Evolutionary conservation across 495 filamentous ascomycete genomes (phyloP).

Genomic region (Lichenothelia convexa): DNA sequence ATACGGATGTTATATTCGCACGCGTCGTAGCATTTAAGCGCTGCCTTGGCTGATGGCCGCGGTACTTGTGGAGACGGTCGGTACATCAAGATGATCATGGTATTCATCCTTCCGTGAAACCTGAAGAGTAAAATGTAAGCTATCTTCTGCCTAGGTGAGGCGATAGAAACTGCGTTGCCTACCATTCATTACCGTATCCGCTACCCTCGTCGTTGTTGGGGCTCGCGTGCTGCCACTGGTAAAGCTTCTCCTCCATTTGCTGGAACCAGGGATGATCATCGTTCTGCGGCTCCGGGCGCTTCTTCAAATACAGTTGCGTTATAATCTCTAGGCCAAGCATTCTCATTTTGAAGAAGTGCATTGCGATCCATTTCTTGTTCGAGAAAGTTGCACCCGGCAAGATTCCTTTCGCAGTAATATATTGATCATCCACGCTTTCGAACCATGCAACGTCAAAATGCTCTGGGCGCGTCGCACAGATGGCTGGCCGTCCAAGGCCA

Average conservation of each 20-base stretch:
- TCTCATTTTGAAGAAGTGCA: constrained; percentile 88
- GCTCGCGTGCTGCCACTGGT: constrained; percentile 47
- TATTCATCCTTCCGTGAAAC: constrained; percentile 62
- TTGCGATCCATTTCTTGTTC: constrained; percentile 64
- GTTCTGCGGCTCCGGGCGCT: constrained; percentile 47
- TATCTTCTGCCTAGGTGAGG: no score
- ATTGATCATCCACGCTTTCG: constrained; percentile 54
- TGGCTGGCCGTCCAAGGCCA: constrained; percentile 65
- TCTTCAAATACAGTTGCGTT: constrained; percentile 64
- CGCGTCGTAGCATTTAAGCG: constrained; percentile 63
- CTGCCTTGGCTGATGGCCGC: constrained; percentile 55
- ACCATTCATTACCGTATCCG: no score
- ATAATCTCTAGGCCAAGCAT: constrained; percentile 74
- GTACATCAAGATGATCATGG: constrained; percentile 67
- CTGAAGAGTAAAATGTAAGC: constrained; percentile 30
- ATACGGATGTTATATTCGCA: constrained; percentile 60
- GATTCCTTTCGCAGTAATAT: constrained; percentile 66
- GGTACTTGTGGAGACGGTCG: constrained; percentile 82
- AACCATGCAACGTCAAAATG: constrained; percentile 72
- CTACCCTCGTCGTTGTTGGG: constrained; percentile 45
- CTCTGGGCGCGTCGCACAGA: constrained; percentile 59
- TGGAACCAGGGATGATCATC: constrained; percentile 73
- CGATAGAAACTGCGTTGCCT: no score
- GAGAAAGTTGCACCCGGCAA: constrained; percentile 39
- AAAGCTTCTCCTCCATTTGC: constrained; percentile 57